Percentiles rank a stretch among this genome's conserved stretches.
Conservation (phyloP, 495 filamentous ascomycete species). For the Penicillium pancosmium region DNA sequence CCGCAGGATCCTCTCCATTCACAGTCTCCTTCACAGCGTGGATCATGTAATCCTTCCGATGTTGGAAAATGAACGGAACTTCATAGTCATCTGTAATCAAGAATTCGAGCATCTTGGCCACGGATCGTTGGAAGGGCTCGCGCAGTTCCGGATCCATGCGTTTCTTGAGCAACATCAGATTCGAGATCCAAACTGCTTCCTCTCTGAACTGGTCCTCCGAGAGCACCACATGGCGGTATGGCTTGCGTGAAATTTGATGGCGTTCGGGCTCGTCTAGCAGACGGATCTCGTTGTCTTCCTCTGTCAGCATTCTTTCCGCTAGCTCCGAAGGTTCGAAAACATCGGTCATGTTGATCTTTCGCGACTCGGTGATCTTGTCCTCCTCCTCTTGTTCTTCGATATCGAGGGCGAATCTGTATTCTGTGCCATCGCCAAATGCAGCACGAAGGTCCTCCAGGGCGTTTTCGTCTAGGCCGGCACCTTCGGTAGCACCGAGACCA, state of each 20-base stretch:
- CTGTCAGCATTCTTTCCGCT: slow-evolving; percentile 88
- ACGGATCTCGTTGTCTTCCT: slow-evolving; percentile 90
- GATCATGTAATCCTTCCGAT: slow-evolving; percentile 96
- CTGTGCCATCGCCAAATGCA: slow-evolving; percentile 91
- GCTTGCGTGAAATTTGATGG: slow-evolving; percentile 87
- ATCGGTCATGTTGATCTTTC: slow-evolving; percentile 89
- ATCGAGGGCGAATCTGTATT: slow-evolving; percentile 91
- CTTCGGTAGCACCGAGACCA: slow-evolving; percentile 61
- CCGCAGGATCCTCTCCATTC: slow-evolving; percentile 54
- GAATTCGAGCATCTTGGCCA: slow-evolving; percentile 92
- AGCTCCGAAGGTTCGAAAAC: slow-evolving; percentile 97
- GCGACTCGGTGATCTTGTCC: slow-evolving; percentile 71
- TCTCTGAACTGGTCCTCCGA: slow-evolving; percentile 82
- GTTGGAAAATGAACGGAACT: slow-evolving; percentile 96
- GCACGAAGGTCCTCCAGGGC: slow-evolving; percentile 92
- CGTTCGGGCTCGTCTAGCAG: slow-evolving; percentile 87
- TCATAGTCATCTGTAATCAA: slow-evolving; percentile 90
- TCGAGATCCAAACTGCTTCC: slow-evolving; percentile 88
- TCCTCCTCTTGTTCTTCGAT: slow-evolving; percentile 69
- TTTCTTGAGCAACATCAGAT: slow-evolving; percentile 85
- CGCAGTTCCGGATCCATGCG: slow-evolving; percentile 67
- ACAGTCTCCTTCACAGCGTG: slow-evolving; percentile 75
- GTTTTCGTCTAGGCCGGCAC: slow-evolving; percentile 83
- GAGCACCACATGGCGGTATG: slow-evolving; percentile 76
- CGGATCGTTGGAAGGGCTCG: slow-evolving; percentile 81